Percentiles rank a stretch among this genome's conserved stretches.
phyloP scores from a whole-genome alignment of 345 rosid species.

The Linum trigynum region DNA sequence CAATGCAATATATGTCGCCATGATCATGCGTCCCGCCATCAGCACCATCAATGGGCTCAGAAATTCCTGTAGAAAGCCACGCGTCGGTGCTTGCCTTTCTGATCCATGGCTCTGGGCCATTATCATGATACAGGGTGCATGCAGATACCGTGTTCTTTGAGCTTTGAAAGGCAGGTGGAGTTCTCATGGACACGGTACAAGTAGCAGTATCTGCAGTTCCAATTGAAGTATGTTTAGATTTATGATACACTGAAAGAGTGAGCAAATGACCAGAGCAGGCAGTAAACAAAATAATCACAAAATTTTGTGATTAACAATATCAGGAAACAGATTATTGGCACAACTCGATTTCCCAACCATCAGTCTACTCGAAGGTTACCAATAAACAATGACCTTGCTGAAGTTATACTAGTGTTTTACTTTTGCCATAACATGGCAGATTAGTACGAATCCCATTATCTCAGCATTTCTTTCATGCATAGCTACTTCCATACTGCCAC shows the following conservation, averaged over 20 bases:
- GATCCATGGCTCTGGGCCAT: slow-evolving; percentile 93
- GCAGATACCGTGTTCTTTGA: slow-evolving; percentile 58
- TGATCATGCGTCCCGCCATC: slow-evolving; percentile 80
- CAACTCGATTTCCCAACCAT: background rate
- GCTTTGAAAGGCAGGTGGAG: slow-evolving; percentile 58
- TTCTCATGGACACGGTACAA: slow-evolving; percentile 64
- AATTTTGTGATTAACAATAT: background rate
- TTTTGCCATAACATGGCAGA: too few relatives aligned
- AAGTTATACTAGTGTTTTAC: background rate
- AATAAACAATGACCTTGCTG: background rate
- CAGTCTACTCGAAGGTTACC: slow-evolving; percentile 1
- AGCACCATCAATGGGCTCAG: slow-evolving; percentile 73
- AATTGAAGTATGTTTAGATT: slow-evolving; percentile 18
- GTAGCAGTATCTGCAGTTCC: slow-evolving; percentile 68
- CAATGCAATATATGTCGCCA: slow-evolving; percentile 86
- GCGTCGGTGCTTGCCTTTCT: slow-evolving; percentile 94
- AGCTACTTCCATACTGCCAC: too few relatives aligned
- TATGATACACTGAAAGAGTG: slow-evolving; percentile 10
- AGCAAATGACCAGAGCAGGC: slow-evolving; percentile 2
- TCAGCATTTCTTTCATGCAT: too few relatives aligned
- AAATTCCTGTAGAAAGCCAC: slow-evolving; percentile 89
- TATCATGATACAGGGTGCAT: slow-evolving; percentile 88
- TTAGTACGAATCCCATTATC: too few relatives aligned
- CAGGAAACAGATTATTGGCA: background rate
- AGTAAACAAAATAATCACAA: background rate